Base-by-base conservation (phyloP, 2,329 filamentous ascomycete genomes). In the Colletotrichum salicis region DNA sequence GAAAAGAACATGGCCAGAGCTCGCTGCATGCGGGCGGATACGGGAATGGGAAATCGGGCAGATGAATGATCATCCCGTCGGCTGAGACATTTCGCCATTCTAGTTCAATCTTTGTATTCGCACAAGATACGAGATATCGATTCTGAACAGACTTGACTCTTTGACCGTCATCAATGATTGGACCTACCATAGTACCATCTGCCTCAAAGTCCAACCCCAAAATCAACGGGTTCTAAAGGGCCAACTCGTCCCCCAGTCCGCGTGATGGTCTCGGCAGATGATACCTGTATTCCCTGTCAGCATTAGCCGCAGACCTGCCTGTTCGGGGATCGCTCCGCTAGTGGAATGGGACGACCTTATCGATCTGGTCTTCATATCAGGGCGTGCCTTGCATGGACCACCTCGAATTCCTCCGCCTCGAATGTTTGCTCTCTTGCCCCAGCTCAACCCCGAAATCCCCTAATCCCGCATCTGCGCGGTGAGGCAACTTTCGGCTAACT, bases 291-390 rank as follows among this genome's bases (percentile, higher is more conserved):
- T 41, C 37, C 37, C 37, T 19, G 37, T 41, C 37, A 55, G 13
- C 60, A 27, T 27, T 52, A 63, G 58, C 64, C 64, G 64, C 70
- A 72, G 66, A 72, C 70, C 70, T 72, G 55, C 70, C 67, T 66
- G n/a, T 61, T 70, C 51, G 5, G 67, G 70, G 12, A 52, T 71
- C 41, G 57, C 66, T 48, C 60, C 51, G 51, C 60, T 61, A 61
- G 22, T 37, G 48, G 60, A 29, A 62, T 72, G 60, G 35, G 61
- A 72, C 66, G 29, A 57, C 54, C n/a, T 66, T 60, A 72, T 72
- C 66, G 37, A 61, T 48, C 41, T n/a, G 45, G 61, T 31, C 33
- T 51, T 48, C 51, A 54, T 58, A 61, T 64, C 70, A 51, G 56
- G 56, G 24, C 37, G 58, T 61, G 27, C 19, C 19, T 51, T 31